Conservation (phyloP, 306 rosid species). For the Glycine tomentella region DNA sequence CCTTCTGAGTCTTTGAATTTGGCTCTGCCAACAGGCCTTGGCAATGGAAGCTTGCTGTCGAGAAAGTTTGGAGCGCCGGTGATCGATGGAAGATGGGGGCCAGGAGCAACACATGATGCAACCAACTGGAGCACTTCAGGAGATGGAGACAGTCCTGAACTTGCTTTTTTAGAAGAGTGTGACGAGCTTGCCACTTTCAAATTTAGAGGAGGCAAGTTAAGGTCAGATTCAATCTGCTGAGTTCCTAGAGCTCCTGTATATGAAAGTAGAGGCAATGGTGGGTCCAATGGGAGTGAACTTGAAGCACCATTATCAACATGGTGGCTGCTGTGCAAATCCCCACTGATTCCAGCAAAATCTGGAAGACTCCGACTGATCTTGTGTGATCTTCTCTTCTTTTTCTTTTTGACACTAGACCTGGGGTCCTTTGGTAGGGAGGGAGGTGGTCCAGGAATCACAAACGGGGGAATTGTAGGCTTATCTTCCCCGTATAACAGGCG, state of each 20-base stretch:
- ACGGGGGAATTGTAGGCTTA: slow-evolving; percentile 86
- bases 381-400: slow-evolving; percentile 64
- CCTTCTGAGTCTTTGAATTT: slow-evolving; percentile 61
- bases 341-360: slow-evolving; percentile 52
- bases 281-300: slow-evolving; percentile 65
- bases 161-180: slow-evolving; percentile 55
- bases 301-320: slow-evolving; percentile 53
- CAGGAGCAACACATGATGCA: slow-evolving; percentile 77
- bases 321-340: too few species aligned
- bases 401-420: slow-evolving; percentile 74
- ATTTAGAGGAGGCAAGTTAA: slow-evolving; percentile 60
- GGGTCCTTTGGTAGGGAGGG: slow-evolving; percentile 92
- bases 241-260: slow-evolving; percentile 55
- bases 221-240: slow-evolving; percentile 66
- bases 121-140: slow-evolving; percentile 94
- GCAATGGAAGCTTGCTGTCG: slow-evolving; percentile 63
- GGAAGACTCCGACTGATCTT: slow-evolving; percentile 53
- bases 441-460: slow-evolving; percentile 91
- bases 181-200: slow-evolving; percentile 52
- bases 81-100: slow-evolving; percentile 56
- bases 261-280: slow-evolving; percentile 66
- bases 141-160: slow-evolving; percentile 79
- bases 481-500: slow-evolving; percentile 87
- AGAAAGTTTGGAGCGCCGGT: slow-evolving; percentile 62
- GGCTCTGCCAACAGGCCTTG: slow-evolving; percentile 64